These are phyloP conservation scores for Paramecium biaurelia DNA, from an alignment of 73 alveolate genomes.

Conservation along the genomic window DNA sequence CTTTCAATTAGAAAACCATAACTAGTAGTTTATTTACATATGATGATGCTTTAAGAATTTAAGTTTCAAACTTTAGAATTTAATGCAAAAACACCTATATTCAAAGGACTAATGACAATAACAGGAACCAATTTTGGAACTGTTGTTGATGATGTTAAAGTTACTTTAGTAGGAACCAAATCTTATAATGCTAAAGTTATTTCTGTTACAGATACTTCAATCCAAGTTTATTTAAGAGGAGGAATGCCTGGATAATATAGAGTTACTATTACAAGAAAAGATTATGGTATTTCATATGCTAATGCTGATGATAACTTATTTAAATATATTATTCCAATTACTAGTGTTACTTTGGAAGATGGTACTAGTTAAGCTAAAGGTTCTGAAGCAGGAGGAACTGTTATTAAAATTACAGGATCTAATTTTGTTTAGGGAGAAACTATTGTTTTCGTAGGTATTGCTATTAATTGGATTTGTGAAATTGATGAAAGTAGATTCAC, in stretches of 20 bases:
- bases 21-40: background rate
- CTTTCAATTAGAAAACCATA: background rate
- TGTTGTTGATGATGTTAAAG: background rate
- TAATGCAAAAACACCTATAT: background rate
- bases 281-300: conserved; percentile 32
- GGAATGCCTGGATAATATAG: conserved; percentile 7
- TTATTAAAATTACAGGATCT: conserved; percentile 31
- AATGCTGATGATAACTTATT: background rate
- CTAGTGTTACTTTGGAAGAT: background rate
- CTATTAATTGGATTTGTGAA: conserved; percentile 23
- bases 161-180: background rate
- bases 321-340: background rate
- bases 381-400: conserved; percentile 43
- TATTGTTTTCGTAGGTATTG: background rate
- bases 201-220: background rate
- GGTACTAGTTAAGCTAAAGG: background rate
- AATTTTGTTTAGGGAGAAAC: background rate
- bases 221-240: conserved; percentile 38
- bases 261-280: background rate
- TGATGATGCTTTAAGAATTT: background rate
- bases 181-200: background rate
- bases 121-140: conserved; percentile 40
- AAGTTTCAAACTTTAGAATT: background rate
- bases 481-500: conserved; percentile 21
- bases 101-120: background rate